Evolutionary conservation across 371 early-diverging fungal species (phyloP).

Genomic region (Mycotypha africana): DNA sequence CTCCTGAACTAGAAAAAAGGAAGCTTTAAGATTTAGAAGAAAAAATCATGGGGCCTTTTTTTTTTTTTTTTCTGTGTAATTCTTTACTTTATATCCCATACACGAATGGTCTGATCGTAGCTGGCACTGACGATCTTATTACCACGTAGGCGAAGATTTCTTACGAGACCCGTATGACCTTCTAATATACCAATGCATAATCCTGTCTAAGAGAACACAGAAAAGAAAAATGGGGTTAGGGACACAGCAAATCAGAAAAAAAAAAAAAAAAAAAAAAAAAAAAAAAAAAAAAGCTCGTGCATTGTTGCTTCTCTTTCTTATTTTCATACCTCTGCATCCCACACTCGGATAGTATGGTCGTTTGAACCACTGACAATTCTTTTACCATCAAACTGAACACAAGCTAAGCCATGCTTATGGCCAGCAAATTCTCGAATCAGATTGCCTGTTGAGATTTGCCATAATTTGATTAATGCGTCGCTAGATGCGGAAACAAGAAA

Average conservation of each 20-base stretch:
- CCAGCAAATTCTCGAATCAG: conserved; percentile 67
- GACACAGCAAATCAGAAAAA: background rate
- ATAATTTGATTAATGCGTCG: conserved; percentile 77
- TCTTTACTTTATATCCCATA: conserved; percentile 74
- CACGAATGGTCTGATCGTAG: conserved; percentile 95
- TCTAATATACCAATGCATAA: conserved; percentile 54
- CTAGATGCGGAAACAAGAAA: conserved; percentile 81
- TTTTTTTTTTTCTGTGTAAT: background rate
- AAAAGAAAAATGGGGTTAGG: background rate
- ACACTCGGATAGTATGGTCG: conserved; percentile 91
- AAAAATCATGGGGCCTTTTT: conserved; percentile 6
- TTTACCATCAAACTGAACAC: conserved; percentile 89
- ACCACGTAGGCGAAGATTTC: conserved; percentile 76
- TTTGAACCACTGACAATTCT: conserved; percentile 89
- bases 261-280: background rate
- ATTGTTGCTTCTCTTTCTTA: background rate
- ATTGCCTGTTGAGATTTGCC: conserved; percentile 72
- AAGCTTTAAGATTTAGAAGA: background rate
- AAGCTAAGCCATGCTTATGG: conserved; percentile 84
- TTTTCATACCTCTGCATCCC: conserved; percentile 67
- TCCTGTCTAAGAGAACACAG: conserved; percentile 51
- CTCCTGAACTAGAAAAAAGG: conserved; percentile 13
- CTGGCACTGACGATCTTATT: conserved; percentile 45
- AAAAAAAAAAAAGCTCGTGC: background rate
- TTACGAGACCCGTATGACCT: conserved; percentile 85